phyloP scores from a whole-genome alignment of 139 green algal genomes.

The Chlorella sp. region DNA sequence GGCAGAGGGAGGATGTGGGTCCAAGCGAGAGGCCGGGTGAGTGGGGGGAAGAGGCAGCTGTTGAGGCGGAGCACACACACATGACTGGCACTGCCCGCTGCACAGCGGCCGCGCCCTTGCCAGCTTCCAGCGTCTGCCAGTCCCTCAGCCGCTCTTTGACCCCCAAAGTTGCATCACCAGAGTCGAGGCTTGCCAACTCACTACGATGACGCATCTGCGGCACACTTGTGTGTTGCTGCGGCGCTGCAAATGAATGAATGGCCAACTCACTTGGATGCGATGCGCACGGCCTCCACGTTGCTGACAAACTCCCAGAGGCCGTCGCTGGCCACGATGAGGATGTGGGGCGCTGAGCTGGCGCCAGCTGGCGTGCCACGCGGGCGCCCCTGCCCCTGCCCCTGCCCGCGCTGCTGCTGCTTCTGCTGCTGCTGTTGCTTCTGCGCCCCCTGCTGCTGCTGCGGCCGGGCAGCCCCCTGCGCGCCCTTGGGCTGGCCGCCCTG shows the following conservation, averaged over 20 bases:
- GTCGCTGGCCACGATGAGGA: constrained; percentile 53
- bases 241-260: not conserved
- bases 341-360: constrained; percentile 2
- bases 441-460: not conserved
- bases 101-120: no score
- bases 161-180: not conserved
- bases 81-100: not conserved
- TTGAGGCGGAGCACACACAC: not conserved
- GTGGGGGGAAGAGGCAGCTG: no score
- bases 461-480: not conserved
- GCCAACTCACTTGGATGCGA: constrained; percentile 25
- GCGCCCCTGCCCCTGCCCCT: not conserved
- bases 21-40: not conserved
- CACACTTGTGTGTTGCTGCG: no score
- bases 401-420: no score
- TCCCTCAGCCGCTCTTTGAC: not conserved
- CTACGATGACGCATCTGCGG: no score
- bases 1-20: not conserved
- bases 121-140: not conserved
- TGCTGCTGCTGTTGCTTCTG: not conserved
- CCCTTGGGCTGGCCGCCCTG: no score
- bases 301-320: constrained; percentile 59
- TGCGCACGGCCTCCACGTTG: constrained; percentile 44
- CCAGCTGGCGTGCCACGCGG: not conserved
- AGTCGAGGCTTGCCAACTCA: no score